These are phyloP conservation scores for Datisca glomerata DNA, from an alignment of 306 rosid genomes.

Conservation along the genomic window DNA sequence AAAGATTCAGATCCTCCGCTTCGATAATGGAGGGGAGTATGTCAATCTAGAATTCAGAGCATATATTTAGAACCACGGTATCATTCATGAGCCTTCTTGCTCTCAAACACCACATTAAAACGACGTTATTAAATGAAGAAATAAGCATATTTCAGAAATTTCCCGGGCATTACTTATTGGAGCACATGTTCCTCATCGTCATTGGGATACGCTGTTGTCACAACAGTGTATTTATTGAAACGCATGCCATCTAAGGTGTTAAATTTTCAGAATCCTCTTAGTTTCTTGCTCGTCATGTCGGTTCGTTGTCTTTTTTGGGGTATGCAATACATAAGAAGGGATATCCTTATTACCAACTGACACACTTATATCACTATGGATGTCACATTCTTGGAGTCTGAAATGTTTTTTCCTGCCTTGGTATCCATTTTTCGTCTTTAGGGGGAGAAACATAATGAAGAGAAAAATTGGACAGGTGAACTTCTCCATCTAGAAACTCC, in stretches of 20 bases:
- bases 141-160: neutral
- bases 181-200: neutral
- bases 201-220: neutral
- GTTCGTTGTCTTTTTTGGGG: neutral
- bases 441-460: neutral
- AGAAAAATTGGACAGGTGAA: neutral
- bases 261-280: neutral
- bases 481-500: neutral
- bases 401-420: too few relatives aligned
- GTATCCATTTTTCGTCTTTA: conserved; percentile 2
- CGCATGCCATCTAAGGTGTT: neutral
- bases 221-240: neutral
- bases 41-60: neutral
- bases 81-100: conserved; percentile 10
- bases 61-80: conserved; percentile 2
- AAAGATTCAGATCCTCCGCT: neutral
- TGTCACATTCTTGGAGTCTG: too few relatives aligned
- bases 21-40: conserved; percentile 12
- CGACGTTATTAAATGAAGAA: neutral
- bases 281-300: neutral
- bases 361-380: neutral
- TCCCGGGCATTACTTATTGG: neutral
- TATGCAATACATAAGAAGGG: neutral
- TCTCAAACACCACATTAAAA: conserved; percentile 7
- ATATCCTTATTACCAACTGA: neutral